Evolutionary conservation across 257 asterid genomes (phyloP).

Genomic region (Osmanthus fragrans): DNA sequence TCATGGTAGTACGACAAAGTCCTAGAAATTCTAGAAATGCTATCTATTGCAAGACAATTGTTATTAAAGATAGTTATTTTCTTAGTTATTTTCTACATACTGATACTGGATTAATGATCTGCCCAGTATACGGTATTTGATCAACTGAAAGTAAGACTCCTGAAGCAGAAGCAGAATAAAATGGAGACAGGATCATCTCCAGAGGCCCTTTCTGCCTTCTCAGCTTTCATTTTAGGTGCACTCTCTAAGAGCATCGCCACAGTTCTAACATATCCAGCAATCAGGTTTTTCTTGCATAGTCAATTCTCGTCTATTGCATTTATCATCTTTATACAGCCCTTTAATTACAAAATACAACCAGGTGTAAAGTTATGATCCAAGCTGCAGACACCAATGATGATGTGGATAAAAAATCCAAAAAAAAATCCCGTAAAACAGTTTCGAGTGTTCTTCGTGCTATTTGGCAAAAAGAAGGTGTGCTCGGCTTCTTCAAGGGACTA

Average conservation of each 20-base stretch:
- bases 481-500: conserved; percentile 82
- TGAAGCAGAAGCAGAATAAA: conserved; percentile 45
- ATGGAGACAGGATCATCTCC: conserved; percentile 44
- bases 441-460: conserved; percentile 59
- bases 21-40: not conserved
- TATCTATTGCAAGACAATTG: not conserved
- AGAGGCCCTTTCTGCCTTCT: conserved; percentile 79
- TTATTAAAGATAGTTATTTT: not conserved
- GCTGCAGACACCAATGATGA: conserved; percentile 63
- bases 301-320: not conserved
- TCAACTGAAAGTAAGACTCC: conserved; percentile 66
- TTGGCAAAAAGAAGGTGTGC: conserved; percentile 74
- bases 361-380: conserved; percentile 95
- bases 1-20: not conserved
- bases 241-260: conserved; percentile 83
- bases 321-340: not conserved
- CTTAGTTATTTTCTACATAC: not conserved
- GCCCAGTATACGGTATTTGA: conserved; percentile 87
- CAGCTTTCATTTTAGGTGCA: conserved; percentile 77
- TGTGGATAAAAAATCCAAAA: conserved; percentile 31
- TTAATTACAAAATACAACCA: conserved; percentile 14
- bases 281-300: conserved; percentile 41
- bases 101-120: conserved; percentile 5
- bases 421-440: conserved; percentile 52
- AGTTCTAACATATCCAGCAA: conserved; percentile 79